phyloP scores from a whole-genome alignment of 2,329 filamentous ascomycete species.

The Sporothrix curviconia region DNA sequence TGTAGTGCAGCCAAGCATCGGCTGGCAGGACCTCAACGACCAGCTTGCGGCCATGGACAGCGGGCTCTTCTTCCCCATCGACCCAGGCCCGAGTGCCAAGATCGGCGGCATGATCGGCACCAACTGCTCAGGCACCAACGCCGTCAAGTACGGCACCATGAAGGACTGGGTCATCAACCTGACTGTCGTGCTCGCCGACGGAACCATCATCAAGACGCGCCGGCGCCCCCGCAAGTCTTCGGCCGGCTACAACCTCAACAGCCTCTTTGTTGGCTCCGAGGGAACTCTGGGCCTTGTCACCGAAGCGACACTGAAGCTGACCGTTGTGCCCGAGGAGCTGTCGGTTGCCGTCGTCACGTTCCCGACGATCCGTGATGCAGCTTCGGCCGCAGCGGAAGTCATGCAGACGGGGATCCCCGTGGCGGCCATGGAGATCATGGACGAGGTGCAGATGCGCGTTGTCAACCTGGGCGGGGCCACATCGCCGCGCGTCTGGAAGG shows the following conservation, averaged over 20 bases:
- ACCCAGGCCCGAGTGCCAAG: constrained; percentile 67
- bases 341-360: constrained; percentile 77
- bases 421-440: constrained; percentile 79
- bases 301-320: constrained; percentile 73
- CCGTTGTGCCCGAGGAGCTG: constrained; percentile 67
- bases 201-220: constrained; percentile 71
- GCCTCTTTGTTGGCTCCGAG: constrained; percentile 73
- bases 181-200: constrained; percentile 73
- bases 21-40: constrained; percentile 87
- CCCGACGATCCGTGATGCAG: constrained; percentile 68
- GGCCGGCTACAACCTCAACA: constrained; percentile 76
- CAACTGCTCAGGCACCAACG: constrained; percentile 71
- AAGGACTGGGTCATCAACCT: constrained; percentile 82
- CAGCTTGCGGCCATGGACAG: constrained; percentile 59
- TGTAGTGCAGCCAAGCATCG: constrained; percentile 82
- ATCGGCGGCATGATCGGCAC: constrained; percentile 81
- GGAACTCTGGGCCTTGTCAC: constrained; percentile 77
- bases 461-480: constrained; percentile 70
- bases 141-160: constrained; percentile 78
- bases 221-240: constrained; percentile 72
- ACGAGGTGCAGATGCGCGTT: constrained; percentile 79
- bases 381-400: constrained; percentile 66
- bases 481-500: constrained; percentile 63
- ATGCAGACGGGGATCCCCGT: constrained; percentile 69
- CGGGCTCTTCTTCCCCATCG: constrained; percentile 84